A percentile compares a stretch with the other conserved stretches of the same genome.
Conservation (phyloP, 805 yeast species). For the Monosporozyma aquatica region DNA sequence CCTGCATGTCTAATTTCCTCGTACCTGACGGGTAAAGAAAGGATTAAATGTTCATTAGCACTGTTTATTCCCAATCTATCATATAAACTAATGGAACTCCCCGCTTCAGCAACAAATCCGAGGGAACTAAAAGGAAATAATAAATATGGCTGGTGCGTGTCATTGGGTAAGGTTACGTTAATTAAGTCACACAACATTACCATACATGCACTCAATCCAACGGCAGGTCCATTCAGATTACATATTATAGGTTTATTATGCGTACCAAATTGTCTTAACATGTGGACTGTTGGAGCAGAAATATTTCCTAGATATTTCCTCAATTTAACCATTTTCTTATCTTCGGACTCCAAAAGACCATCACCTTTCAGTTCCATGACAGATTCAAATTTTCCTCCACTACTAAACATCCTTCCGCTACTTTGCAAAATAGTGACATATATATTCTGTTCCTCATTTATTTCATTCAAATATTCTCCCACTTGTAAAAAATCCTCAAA, state of each 20-base stretch:
- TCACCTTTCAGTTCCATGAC: constrained; percentile 6
- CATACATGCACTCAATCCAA: constrained; percentile 67
- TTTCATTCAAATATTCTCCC: constrained; percentile 48
- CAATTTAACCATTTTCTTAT: constrained; percentile 14
- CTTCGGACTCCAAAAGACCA: constrained; percentile 1
- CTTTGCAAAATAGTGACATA: constrained; percentile 56
- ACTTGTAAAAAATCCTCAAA: constrained; percentile 53
- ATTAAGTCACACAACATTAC: constrained; percentile 67
- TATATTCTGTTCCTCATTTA: constrained; percentile 55
- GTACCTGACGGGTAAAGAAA: constrained; percentile 31
- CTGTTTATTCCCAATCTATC: constrained; percentile 63
- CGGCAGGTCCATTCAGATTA: constrained; percentile 80
- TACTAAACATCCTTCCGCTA: constrained; percentile 66
- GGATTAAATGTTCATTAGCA: constrained; percentile 64
- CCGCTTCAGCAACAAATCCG: constrained; percentile 79
- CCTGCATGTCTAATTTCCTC: background rate
- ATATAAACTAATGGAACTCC: constrained; percentile 56
- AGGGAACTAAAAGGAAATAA: constrained; percentile 72
- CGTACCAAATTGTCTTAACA: constrained; percentile 56
- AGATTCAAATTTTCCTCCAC: constrained; percentile 57
- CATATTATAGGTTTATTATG: constrained; percentile 63
- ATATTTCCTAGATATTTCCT: constrained; percentile 41
- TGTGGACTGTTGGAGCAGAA: constrained; percentile 54
- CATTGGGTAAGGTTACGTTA: constrained; percentile 37
- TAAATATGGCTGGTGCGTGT: constrained; percentile 43